Evolutionary conservation across 2,329 filamentous ascomycete species (phyloP).

Genomic region (Venturia carpophila): DNA sequence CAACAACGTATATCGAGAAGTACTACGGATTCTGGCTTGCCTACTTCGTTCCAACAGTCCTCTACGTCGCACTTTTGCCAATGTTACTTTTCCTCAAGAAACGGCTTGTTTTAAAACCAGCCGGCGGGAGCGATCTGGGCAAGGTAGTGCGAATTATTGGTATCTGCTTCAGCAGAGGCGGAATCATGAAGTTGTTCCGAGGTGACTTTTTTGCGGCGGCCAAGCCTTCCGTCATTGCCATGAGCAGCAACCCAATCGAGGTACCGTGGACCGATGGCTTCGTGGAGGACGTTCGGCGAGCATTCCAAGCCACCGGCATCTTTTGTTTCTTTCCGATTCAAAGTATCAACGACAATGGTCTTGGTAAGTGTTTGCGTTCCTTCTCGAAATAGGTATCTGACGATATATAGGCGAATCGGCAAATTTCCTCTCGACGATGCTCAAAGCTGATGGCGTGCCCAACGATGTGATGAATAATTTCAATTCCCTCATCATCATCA

Average conservation of each 20-base stretch:
- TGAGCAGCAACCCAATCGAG: background rate
- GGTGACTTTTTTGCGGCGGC: slow-evolving; percentile 25
- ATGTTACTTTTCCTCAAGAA: slow-evolving; percentile 9
- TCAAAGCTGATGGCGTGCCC: slow-evolving; percentile 35
- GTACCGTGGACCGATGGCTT: slow-evolving; percentile 29
- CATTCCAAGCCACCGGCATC: slow-evolving; percentile 29
- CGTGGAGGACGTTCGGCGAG: slow-evolving; percentile 32
- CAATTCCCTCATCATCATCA: slow-evolving; percentile 44
- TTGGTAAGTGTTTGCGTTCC: slow-evolving; percentile 30
- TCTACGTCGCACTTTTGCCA: background rate
- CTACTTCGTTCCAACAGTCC: slow-evolving; percentile 28
- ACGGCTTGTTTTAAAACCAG: slow-evolving; percentile 33
- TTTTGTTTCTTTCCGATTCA: slow-evolving; percentile 32
- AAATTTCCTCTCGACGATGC: background rate
- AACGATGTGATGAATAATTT: slow-evolving; percentile 46
- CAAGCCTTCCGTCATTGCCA: slow-evolving; percentile 25
- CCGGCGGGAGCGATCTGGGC: slow-evolving; percentile 40
- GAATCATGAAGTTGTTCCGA: slow-evolving; percentile 16
- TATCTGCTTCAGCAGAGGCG: slow-evolving; percentile 37
- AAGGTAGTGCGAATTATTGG: slow-evolving; percentile 38
- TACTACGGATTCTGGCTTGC: slow-evolving; percentile 35
- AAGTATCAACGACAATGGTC: slow-evolving; percentile 1
- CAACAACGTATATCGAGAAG: slow-evolving; percentile 37
- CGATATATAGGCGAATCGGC: slow-evolving; percentile 17
- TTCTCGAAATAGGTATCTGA: slow-evolving; percentile 37